These are phyloP conservation scores for Lepidium aucheri DNA, from an alignment of 345 rosid species.

Conservation along the genomic window DNA sequence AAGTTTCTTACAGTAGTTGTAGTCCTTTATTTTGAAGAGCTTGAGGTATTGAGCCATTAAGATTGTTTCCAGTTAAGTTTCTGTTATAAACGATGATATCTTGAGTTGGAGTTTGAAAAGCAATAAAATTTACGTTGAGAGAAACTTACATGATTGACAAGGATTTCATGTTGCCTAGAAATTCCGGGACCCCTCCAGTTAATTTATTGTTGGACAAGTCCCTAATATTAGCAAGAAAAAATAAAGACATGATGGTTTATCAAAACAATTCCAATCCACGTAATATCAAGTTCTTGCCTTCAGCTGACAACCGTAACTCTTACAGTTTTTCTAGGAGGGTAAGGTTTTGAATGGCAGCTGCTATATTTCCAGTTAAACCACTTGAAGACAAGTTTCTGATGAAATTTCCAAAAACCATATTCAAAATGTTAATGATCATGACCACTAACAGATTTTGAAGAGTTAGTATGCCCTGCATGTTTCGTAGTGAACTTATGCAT, in stretches of 20 bases:
- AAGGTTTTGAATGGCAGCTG: constrained; percentile 25
- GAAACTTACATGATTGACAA: constrained; percentile 38
- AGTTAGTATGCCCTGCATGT: no score
- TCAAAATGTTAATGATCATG: background rate
- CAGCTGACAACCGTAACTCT: background rate
- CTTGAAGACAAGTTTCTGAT: constrained; percentile 33
- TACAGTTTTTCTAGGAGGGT: constrained; percentile 29
- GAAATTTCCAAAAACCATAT: background rate
- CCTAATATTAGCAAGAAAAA: constrained; percentile 15
- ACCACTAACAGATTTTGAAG: background rate
- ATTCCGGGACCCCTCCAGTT: constrained; percentile 31
- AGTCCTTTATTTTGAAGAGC: no score
- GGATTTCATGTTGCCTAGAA: constrained; percentile 30
- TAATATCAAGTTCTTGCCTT: background rate
- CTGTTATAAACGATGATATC: no score
- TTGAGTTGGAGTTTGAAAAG: no score
- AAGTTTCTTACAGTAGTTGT: no score
- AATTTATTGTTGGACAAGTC: constrained; percentile 45
- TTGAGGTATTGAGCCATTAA: no score
- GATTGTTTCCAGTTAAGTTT: no score
- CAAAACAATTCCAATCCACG: no score
- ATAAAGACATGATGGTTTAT: no score
- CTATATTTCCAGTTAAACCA: constrained; percentile 30
- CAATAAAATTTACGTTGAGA: no score
- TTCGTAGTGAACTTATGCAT: background rate